Base-by-base conservation (phyloP, 768 basidiomycete species). In the Dacryopinax spathularia region DNA sequence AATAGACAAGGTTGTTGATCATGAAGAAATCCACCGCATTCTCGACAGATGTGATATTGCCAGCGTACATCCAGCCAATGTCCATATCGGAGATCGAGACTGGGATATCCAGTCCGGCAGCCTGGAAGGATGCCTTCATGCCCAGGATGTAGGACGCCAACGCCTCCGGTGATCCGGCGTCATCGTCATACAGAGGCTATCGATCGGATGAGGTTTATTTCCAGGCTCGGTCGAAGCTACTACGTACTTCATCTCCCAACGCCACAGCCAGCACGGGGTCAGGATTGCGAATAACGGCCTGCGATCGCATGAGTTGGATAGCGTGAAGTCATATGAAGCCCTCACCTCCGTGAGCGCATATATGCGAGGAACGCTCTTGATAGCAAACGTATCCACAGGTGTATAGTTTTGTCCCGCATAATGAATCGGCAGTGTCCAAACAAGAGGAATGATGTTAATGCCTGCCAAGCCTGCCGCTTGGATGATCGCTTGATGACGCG, bases 11-110 rank as follows among this genome's bases (percentile, higher is more conserved):
- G 39, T 60, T 60, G 48, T 63, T 65, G 39, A 63, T 60, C 35
- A 65, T 60, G 41, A 68, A 61, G 25, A 65, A 35, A 33, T 68
- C 68, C 16, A 67, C 65, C 13, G 68, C 66, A 33, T 66, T 60
- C 29, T 63, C 44, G 10, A 68, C 64, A 15, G 59, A 44, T 25
- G 34, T 34, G 44, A 48, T 34, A 29, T 65, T 34, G 16, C 66
- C 66, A 16, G 62, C 39, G 12, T 34, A 35, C 10, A 27, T 29
- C 35, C 60, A 67, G 22, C 67, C 64, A 34, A 65, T 65, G 22
- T 39, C 60, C 64, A 68, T 67, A 15, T 68, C 68, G 34, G 66
- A 67, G 16, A 65, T 68, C 29, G 68, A 65, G 56, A 68, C 66
- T 34, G 44, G 36, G 60, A 68, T 66, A 20, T 64, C 66, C 44